Evolutionary conservation across 495 filamentous ascomycete species (phyloP).

Genomic region (Annulohypoxylon stygium): DNA sequence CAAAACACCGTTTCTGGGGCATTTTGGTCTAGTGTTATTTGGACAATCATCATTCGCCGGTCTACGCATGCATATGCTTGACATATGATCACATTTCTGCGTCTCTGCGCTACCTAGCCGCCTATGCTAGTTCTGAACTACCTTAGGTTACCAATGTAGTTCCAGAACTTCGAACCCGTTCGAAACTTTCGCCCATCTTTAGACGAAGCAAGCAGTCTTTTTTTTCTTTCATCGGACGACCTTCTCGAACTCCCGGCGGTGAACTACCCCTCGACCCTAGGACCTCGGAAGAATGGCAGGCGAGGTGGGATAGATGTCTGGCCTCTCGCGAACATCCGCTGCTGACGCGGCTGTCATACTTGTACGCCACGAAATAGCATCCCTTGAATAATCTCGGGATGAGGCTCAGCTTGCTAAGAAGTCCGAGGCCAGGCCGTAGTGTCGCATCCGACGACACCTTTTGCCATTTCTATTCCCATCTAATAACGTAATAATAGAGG

Average conservation of each 20-base stretch:
- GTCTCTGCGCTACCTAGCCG: conserved; percentile 18
- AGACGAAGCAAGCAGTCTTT: conserved; percentile 15
- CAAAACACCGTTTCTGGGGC: conserved; percentile 21
- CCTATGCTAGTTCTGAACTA: conserved; percentile 16
- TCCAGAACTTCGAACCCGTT: conserved; percentile 11
- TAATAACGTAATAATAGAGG: conserved; percentile 41
- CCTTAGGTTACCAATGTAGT: conserved; percentile 5
- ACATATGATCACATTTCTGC: conserved; percentile 28
- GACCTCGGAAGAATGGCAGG: not conserved
- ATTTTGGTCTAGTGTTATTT: conserved; percentile 27
- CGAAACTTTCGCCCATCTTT: not conserved
- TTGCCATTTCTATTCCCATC: conserved; percentile 37
- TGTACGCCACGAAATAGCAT: conserved; percentile 28
- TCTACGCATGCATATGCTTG: conserved; percentile 32
- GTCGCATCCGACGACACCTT: conserved; percentile 40
- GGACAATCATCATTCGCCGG: conserved; percentile 27
- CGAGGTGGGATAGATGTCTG: conserved; percentile 17
- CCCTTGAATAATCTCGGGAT: conserved; percentile 24
- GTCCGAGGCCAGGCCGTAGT: conserved; percentile 30
- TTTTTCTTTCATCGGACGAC: conserved; percentile 2
- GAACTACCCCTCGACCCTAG: conserved; percentile 18
- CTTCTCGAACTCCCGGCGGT: conserved; percentile 36
- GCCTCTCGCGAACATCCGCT: conserved; percentile 28
- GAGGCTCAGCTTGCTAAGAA: conserved; percentile 42
- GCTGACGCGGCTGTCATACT: conserved; percentile 45